These are phyloP conservation scores for Castanospermum australe DNA, from an alignment of 306 rosid species.

Conservation along the genomic window DNA sequence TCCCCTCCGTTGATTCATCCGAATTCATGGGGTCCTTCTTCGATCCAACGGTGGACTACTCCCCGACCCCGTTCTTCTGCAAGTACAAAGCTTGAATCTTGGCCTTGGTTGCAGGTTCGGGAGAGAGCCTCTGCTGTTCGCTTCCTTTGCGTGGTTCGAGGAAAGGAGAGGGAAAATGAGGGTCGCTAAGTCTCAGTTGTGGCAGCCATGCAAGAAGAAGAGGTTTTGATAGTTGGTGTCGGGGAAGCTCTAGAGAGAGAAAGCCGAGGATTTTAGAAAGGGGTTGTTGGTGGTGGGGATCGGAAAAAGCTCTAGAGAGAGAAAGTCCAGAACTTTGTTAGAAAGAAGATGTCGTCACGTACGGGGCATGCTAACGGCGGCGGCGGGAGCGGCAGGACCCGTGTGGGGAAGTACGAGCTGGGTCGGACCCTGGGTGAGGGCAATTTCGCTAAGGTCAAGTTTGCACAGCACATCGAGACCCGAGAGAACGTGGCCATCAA, in stretches of 20 bases:
- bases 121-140: not conserved
- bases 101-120: not conserved
- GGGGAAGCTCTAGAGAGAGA: constrained; percentile 1
- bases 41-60: constrained; percentile 25
- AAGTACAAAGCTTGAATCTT: not conserved
- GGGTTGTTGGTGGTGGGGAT: too few species aligned
- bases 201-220: constrained; percentile 99
- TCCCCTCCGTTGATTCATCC: constrained; percentile 9
- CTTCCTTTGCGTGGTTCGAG: not conserved
- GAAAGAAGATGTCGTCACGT: constrained; percentile 47
- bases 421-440: constrained; percentile 95
- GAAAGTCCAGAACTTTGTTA: not conserved
- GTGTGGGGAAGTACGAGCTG: constrained; percentile 80
- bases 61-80: not conserved
- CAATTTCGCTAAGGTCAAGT: constrained; percentile 89
- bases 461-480: constrained; percentile 61
- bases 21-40: constrained; percentile 28
- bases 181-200: constrained; percentile 69
- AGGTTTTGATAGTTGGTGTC: constrained; percentile 33
- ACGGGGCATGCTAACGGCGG: not conserved
- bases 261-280: not conserved
- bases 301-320: too few species aligned
- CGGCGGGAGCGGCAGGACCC: constrained; percentile 32
- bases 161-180: constrained; percentile 47
- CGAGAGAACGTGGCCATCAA: constrained; percentile 76